Evolutionary conservation across 768 basidiomycete genomes (phyloP).

Genomic region (Mycena leptocephala): DNA sequence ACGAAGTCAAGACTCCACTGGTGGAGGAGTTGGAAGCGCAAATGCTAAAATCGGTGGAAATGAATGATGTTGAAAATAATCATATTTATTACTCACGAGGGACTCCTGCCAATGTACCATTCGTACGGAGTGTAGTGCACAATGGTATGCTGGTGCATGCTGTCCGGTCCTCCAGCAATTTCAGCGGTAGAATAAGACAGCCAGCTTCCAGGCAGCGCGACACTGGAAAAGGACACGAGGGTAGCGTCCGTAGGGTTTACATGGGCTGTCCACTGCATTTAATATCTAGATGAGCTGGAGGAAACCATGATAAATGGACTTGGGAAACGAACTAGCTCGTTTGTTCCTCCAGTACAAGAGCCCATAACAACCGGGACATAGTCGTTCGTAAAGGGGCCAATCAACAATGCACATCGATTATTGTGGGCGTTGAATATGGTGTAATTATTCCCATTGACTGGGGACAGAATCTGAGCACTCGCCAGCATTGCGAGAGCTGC

Average conservation of each 20-base stretch:
- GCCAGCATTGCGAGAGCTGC: conserved; percentile 4
- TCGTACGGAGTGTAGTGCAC: conserved; percentile 19
- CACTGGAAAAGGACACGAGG: conserved; percentile 23
- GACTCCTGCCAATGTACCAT: conserved; percentile 18
- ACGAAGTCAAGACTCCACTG: conserved; percentile 20
- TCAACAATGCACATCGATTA: conserved; percentile 9
- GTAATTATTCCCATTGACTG: conserved; percentile 19
- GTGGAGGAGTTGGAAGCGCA: conserved; percentile 10
- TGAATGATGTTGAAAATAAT: conserved; percentile 5
- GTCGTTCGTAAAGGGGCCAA: conserved; percentile 13
- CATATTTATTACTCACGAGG: conserved; percentile 9
- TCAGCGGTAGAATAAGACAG: conserved; percentile 18
- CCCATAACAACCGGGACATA: conserved; percentile 20
- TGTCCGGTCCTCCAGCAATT: conserved; percentile 6
- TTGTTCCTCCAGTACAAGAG: conserved; percentile 11
- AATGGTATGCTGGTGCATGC: conserved; percentile 19
- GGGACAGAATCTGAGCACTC: conserved; percentile 21
- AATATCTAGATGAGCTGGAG: conserved; percentile 8
- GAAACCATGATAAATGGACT: not conserved
- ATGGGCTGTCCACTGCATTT: conserved; percentile 23
- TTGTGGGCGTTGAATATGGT: conserved; percentile 21
- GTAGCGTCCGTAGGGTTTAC: conserved; percentile 19
- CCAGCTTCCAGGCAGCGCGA: conserved; percentile 20
- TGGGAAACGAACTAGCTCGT: conserved; percentile 13
- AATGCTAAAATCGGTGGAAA: conserved; percentile 18